These are phyloP conservation scores for Bidens hawaiensis DNA, from an alignment of 140 eudicot species.

Conservation along the genomic window DNA sequence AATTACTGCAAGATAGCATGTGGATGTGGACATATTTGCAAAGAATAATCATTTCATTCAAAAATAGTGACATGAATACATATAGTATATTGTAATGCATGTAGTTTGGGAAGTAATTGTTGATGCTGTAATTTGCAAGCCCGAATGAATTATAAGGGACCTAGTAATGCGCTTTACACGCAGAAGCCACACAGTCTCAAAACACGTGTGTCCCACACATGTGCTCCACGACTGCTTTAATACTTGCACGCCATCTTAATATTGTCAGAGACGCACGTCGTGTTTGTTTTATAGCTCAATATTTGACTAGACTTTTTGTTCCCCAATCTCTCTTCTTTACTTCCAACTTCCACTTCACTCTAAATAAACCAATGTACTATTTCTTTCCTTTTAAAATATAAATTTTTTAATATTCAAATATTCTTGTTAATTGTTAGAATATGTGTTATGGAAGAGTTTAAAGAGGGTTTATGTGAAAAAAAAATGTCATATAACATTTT, in stretches of 20 bases:
- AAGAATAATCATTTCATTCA: too few relatives aligned
- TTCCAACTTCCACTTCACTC: neutral
- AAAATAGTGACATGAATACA: too few relatives aligned
- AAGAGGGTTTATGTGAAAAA: too few relatives aligned
- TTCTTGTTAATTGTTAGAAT: too few relatives aligned
- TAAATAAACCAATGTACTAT: neutral
- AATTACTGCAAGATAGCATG: too few relatives aligned
- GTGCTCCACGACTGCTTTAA: slow-evolving; percentile 25
- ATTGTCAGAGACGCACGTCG: slow-evolving; percentile 31
- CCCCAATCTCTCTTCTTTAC: neutral
- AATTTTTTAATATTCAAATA: too few relatives aligned
- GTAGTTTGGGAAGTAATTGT: too few relatives aligned
- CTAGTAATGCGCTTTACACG: neutral
- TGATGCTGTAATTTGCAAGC: neutral
- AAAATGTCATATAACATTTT: too few relatives aligned
- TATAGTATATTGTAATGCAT: too few relatives aligned
- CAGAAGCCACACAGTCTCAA: neutral
- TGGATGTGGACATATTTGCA: too few relatives aligned
- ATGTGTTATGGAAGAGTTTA: too few relatives aligned
- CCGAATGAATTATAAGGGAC: slow-evolving; percentile 10
- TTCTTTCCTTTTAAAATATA: neutral
- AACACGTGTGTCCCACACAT: slow-evolving; percentile 33
- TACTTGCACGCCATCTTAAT: slow-evolving; percentile 23
- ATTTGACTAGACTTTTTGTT: slow-evolving; percentile 19
- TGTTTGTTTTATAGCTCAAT: neutral